Evolutionary conservation across 1,139 yeast species (phyloP).

Genomic region (Tardiomyces depauwii): DNA sequence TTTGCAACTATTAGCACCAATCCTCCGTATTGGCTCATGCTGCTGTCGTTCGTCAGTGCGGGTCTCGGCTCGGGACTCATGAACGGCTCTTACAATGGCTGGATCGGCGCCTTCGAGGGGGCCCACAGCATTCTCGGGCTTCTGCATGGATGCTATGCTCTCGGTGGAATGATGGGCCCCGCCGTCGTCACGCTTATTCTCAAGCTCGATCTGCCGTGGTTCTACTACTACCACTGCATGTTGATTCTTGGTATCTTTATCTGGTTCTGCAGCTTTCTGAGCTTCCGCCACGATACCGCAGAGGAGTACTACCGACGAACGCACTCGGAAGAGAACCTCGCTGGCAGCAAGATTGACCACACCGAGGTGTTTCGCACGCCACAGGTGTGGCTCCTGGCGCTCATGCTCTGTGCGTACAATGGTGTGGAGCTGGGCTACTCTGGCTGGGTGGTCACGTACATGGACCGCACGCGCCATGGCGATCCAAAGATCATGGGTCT

Average conservation of each 20-base stretch:
- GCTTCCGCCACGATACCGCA: background rate
- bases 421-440: slow-evolving; percentile 62
- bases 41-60: slow-evolving; percentile 45
- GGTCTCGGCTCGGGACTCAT: slow-evolving; percentile 49
- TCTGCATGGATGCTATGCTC: slow-evolving; percentile 48
- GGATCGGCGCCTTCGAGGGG: slow-evolving; percentile 39
- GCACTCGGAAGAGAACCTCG: background rate
- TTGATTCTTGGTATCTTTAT: background rate
- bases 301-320: background rate
- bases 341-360: background rate
- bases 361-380: background rate
- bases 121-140: slow-evolving; percentile 40
- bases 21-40: slow-evolving; percentile 32
- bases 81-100: slow-evolving; percentile 46
- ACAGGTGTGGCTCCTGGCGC: slow-evolving; percentile 41
- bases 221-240: slow-evolving; percentile 23
- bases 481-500: slow-evolving; percentile 39
- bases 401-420: slow-evolving; percentile 50
- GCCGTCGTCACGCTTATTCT: slow-evolving; percentile 41
- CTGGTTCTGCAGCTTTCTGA: background rate
- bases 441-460: slow-evolving; percentile 61
- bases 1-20: slow-evolving; percentile 32
- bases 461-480: slow-evolving; percentile 46
- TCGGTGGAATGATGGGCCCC: slow-evolving; percentile 52
- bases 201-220: slow-evolving; percentile 39